Percentiles rank a stretch among this genome's conserved stretches.
Conservation (phyloP, 805 yeast species). For the Wickerhamia fluorescens region DNA sequence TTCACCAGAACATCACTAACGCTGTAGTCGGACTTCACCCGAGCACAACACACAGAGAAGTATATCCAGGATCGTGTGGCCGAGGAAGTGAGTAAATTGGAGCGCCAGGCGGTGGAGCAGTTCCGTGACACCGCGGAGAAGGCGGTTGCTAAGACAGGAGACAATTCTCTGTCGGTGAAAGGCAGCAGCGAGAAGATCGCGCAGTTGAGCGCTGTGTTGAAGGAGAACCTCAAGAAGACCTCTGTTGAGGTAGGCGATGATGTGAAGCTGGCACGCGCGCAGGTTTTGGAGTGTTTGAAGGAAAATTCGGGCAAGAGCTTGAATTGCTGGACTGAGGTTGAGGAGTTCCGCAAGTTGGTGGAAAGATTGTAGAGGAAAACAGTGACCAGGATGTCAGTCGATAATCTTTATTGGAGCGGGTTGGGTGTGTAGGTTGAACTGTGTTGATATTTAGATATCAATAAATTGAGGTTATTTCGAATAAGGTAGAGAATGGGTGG, state of each 20-base stretch:
- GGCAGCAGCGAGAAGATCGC: constrained; percentile 35
- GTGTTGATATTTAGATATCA: no score
- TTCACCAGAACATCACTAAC: constrained; percentile 5
- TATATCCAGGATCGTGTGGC: constrained; percentile 61
- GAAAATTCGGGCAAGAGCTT: constrained; percentile 58
- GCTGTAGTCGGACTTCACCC: constrained; percentile 51
- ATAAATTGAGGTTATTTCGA: no score
- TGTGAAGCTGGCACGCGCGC: constrained; percentile 39
- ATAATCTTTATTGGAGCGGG: no score
- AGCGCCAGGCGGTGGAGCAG: constrained; percentile 42
- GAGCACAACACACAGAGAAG: constrained; percentile 61
- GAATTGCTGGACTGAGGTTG: constrained; percentile 79
- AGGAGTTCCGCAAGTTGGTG: constrained; percentile 56
- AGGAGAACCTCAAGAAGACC: constrained; percentile 27
- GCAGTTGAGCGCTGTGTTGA: constrained; percentile 26
- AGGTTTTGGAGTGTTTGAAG: constrained; percentile 54
- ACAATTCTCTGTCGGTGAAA: constrained; percentile 22
- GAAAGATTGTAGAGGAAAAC: constrained; percentile 32
- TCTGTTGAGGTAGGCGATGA: constrained; percentile 29
- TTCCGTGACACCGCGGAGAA: constrained; percentile 45
- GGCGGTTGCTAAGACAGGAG: constrained; percentile 24
- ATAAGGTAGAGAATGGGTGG: no score
- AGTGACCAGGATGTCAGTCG: no score
- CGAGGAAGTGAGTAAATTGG: constrained; percentile 47
- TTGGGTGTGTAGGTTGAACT: no score